Evolutionary conservation across 176 grass and related monocot species (phyloP), one percentile per base, ranked within the genome.

Genomic region (Elaeis guineensis): DNA sequence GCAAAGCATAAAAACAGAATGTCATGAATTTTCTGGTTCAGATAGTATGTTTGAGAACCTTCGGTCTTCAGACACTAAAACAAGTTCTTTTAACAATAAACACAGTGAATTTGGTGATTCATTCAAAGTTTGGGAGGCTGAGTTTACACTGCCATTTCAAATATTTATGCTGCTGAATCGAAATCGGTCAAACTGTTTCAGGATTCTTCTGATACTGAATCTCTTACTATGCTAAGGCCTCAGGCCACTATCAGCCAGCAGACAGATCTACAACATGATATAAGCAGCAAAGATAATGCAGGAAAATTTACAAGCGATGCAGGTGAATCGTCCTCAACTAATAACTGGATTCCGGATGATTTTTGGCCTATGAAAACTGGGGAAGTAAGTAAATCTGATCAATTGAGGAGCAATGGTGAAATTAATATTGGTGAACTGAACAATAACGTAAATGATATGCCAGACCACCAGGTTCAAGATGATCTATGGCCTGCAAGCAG

Each of bases 121-220:
- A 80, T 92, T 89, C 51, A 72, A 84, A 69, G 80, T 72, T 51
- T 98, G 93, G 87, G 84, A 98, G 32, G 81, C 79, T 57, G 81
- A 89, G 51, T 98, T 92, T 79, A 79, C 53, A 58, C 87, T 77
- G 57, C 69, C 73, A 61, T 22, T 51, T 73, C 60, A 23, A 52
- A 63, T 55, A 58, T 6, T 76, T 60, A 20, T 58, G 23, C 57
- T n/a, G 3, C 49, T 63, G 65, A 58, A 5, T 63, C 77, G 61
- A 68, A 77, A n/a, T 57, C 88, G 62, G 50, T 57, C 66, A 68
- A 89, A 61, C 63, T 81, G 51, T 89, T 89, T 81, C 73, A 81
- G 62, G 57, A 62, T n/a, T 0, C 64, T 58, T 68, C 83, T 61
- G 22, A 19, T 70, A 23, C 53, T 0, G 50, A 70, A 5, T 52